phyloP scores from a whole-genome alignment of 2,329 filamentous ascomycete genomes.

The Lasiodiplodia gonubiensis region DNA sequence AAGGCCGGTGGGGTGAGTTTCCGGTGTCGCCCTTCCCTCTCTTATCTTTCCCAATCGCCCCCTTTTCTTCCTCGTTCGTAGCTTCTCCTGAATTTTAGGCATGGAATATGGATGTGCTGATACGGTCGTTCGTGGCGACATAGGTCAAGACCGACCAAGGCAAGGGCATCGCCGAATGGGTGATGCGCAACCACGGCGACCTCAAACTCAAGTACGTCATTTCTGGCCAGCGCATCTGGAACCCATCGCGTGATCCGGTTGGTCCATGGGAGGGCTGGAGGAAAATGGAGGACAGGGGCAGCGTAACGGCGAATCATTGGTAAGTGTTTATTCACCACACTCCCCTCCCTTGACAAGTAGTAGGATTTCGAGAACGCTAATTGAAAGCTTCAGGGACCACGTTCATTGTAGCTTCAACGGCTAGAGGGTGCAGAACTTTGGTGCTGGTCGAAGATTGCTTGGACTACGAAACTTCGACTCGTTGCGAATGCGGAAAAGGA shows the following conservation, averaged over 20 bases:
- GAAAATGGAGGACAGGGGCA: neutral
- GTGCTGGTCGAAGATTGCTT: neutral
- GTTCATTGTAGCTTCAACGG: neutral
- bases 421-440: neutral
- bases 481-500: neutral
- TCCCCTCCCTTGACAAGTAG: neutral
- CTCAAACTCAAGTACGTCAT: neutral
- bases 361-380: neutral
- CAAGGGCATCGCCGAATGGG: neutral
- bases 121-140: neutral
- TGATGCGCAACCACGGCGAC: neutral
- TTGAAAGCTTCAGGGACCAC: neutral
- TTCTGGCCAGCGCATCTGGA: neutral
- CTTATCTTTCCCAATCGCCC: neutral
- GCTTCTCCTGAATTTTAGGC: neutral
- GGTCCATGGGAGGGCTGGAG: neutral
- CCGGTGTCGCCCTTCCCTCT: neutral
- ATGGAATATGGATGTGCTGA: neutral
- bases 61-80: neutral
- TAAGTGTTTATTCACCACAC: neutral
- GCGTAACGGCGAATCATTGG: neutral
- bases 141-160: neutral
- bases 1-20: neutral
- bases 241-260: neutral
- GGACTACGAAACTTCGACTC: neutral